These are phyloP conservation scores for Pneumocystis sp. DNA, from an alignment of 1,139 yeast genomes.

Conservation along the genomic window DNA sequence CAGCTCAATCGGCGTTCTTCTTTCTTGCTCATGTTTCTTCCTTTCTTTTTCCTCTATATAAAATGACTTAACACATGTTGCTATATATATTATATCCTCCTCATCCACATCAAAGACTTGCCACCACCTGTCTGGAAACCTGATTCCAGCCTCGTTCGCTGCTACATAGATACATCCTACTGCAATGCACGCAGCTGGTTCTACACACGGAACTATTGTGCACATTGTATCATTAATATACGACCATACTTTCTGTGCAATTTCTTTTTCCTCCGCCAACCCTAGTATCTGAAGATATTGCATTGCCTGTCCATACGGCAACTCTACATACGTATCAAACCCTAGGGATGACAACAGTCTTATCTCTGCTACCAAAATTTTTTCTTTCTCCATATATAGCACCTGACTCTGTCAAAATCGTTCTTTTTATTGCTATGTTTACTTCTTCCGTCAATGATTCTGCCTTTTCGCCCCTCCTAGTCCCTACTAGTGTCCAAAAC, in stretches of 20 bases:
- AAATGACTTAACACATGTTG: not conserved
- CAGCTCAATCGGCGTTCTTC: not conserved
- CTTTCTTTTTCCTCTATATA: not conserved
- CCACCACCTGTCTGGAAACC: not conserved
- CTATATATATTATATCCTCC: not conserved
- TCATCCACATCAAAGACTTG: not conserved
- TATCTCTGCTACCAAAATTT: not conserved
- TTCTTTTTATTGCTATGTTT: no score
- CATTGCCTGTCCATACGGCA: not conserved
- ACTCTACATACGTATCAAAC: not conserved
- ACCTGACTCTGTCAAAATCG: not conserved
- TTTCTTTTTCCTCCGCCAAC: not conserved
- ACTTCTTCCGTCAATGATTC: no score
- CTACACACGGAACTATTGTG: not conserved
- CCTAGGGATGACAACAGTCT: not conserved
- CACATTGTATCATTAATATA: not conserved
- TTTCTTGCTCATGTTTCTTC: not conserved
- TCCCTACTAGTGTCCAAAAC: not conserved
- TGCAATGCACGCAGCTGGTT: not conserved
- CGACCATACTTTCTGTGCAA: not conserved
- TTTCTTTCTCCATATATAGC: not conserved
- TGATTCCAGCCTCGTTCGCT: not conserved
- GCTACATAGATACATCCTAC: not conserved
- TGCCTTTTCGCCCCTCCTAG: not conserved
- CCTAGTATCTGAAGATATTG: not conserved